Percentiles rank a stretch among this genome's conserved stretches.
Evolutionary conservation across 306 rosid species (phyloP).

Genomic region (Vigna angularis): DNA sequence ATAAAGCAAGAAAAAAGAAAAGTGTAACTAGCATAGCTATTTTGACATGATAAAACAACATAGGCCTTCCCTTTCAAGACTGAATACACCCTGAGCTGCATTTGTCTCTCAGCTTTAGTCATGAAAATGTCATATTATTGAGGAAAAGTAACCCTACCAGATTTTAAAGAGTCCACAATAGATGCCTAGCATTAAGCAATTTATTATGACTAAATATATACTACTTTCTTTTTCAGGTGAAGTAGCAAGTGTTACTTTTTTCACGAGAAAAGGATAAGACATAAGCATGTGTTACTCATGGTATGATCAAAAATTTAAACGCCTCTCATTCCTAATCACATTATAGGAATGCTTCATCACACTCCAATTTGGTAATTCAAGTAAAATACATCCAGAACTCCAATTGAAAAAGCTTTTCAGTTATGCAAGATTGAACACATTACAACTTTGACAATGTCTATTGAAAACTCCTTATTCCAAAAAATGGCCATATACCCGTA

Average conservation of each 20-base stretch:
- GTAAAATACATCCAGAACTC: conserved; percentile 12
- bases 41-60: conserved; percentile 2
- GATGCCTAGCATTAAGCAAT: conserved; percentile 1
- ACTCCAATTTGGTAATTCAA: conserved; percentile 21
- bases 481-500: not conserved
- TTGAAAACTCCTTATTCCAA: conserved; percentile 15
- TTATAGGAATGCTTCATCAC: conserved; percentile 1
- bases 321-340: not conserved
- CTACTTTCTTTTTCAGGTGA: not conserved
- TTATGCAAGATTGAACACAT: not conserved
- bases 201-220: not conserved
- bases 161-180: conserved; percentile 15
- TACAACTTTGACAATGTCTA: not conserved
- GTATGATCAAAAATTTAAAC: not conserved
- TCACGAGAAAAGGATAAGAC: not conserved
- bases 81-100: conserved; percentile 8
- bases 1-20: conserved; percentile 24
- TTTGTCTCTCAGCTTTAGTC: conserved; percentile 15
- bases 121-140: conserved; percentile 28
- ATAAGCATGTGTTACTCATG: not conserved
- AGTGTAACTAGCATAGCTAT: conserved; percentile 13
- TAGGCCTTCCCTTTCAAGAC: conserved; percentile 21
- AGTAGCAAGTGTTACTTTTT: not conserved
- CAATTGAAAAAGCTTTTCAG: not conserved
- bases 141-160: conserved; percentile 21